Evolutionary conservation across 768 basidiomycete species (phyloP), one percentile per base, ranked within the genome.

Genomic region (Macrolepiota dolichaula): DNA sequence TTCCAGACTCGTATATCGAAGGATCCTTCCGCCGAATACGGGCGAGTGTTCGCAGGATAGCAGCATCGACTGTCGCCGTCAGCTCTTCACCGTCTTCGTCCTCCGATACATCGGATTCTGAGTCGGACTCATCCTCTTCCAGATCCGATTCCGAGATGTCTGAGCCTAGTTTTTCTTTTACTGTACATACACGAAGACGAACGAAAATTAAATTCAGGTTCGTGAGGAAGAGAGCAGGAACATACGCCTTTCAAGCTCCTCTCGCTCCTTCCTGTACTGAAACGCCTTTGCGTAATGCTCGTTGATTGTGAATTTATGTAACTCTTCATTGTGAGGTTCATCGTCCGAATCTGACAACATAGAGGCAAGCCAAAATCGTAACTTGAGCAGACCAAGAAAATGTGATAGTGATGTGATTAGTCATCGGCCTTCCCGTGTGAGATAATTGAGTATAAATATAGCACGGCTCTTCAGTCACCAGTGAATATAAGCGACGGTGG

Each of bases 81-180:
- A 98, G 83, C 71, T 98, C 92, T 66, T 94, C 93, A 13, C 95
- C 97, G 60, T 96, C 91, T 69, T 95, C 92, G 70, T 98, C 96
- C 70, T 98, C 96, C 1, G 85, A 85, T 67, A 94, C 92, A 46
- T 85, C 88, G 29, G 83, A 82, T 69, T 93, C 91, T 0, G 88
- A 90, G 68, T 90, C 89, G 6, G 79, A 79, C 3, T 70, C 70
- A n/a, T 73, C 76, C 2, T 78, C 79, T 1, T 81, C 85, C 17
- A 78, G 79, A 1, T 77, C 80, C 19, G 75, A 75, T 12, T 80
- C 78, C 37, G 87, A 86, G 40, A 74, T 76, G 68, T 91, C 89
- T 0, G 89, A 90, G 22, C 92, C 90, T 71, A 95, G 93, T 74
- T 94, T 92, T 57, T 89, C 91, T 74, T 92, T 90, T 54, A 95